These are phyloP conservation scores for Trichoderma oligosporum DNA, from an alignment of 2,329 filamentous ascomycete genomes.

Conservation along the genomic window DNA sequence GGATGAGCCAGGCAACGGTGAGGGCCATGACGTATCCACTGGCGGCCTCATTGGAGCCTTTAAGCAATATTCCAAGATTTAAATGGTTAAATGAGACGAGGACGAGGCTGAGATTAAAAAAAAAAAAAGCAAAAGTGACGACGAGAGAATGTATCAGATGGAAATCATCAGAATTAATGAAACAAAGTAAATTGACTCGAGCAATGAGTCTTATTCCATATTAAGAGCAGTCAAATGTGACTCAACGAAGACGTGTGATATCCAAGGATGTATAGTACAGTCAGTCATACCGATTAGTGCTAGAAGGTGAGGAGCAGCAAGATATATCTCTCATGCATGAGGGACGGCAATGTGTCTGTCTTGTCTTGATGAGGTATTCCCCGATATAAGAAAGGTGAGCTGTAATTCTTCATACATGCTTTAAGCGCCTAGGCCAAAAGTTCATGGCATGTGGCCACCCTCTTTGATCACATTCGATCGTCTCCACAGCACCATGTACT, in stretches of 20 bases:
- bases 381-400: no score
- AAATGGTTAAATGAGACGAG: constrained; percentile 25
- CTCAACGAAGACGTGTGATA: no score
- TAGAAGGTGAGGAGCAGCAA: neutral
- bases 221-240: no score
- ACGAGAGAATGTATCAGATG: neutral
- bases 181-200: constrained; percentile 2
- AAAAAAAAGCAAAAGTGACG: neutral
- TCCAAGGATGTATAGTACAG: no score
- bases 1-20: constrained; percentile 67
- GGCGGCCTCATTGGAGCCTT: constrained; percentile 87
- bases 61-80: constrained; percentile 66
- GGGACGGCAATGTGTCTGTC: no score
- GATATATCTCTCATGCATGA: neutral
- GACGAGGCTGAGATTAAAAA: neutral
- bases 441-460: no score
- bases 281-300: neutral
- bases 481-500: neutral
- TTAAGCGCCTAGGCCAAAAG: no score
- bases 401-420: no score
- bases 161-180: constrained; percentile 1
- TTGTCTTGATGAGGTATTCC: neutral
- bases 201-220: no score
- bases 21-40: constrained; percentile 80
- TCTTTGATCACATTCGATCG: neutral